Base-by-base conservation (phyloP, 371 early-diverging fungal genomes). In the Mucor racemosus region DNA sequence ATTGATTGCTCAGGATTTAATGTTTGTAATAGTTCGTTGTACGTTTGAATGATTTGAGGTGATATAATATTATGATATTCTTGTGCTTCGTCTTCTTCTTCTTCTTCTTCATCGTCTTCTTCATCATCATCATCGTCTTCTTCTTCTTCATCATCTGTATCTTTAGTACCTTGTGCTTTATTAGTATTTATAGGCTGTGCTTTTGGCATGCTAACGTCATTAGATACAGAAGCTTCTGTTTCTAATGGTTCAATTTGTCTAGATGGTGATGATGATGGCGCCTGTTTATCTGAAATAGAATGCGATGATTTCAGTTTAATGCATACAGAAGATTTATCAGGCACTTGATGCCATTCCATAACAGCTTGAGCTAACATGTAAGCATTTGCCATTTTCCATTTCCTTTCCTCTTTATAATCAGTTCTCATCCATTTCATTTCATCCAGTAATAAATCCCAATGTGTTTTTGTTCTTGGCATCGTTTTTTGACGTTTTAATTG, bases 351-450 rank as follows among this genome's bases (percentile, higher is more conserved):
- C 88, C 93, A 97, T 61, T 92, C 95, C 87, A 92, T 79, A 6
- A 95, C 88, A 81, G 91, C 91, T 36, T 77, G 77, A 0, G 92
- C 85, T 0, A 94, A 48, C 60, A 79, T 77, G 65, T 83, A 90
- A 0, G 94, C 92, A 46, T 85, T 84, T 0, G 92, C 94, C 39
- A 91, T 82, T 67, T 94, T 95, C 92, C 93, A 91, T 66, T 89
- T 91, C 39, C 93, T 84, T 67, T 95, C 95, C 65, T 95, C 92
- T 58, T 86, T 86, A 73, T 91, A 95, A 67, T 97, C 97, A 0
- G 86, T 88, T 11, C 87, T 87, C 84, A 92, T 82, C 95, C 96
- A 96, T 75, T 90, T 90, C 94, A 94, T 92, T 68, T 96, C 95
- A 62, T 94, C 94, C 64, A 97, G 65, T 53, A 97, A 66, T 58